These are phyloP conservation scores for Ganoderma meredithae DNA, from an alignment of 1,284 basidiomycete genomes.

Conservation along the genomic window DNA sequence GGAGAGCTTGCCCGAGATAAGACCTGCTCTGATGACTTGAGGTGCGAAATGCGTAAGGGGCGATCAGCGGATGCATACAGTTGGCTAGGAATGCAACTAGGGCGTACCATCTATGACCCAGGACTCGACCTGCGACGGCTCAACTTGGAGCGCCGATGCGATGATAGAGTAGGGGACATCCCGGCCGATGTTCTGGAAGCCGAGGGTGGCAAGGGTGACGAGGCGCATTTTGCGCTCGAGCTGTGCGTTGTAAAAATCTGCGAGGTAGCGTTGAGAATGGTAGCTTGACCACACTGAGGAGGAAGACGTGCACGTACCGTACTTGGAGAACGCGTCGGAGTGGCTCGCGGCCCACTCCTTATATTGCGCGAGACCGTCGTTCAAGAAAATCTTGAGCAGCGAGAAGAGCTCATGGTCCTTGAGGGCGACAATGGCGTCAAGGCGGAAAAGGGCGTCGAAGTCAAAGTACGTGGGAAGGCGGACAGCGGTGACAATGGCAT, in stretches of 20 bases:
- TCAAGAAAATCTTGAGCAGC: conserved; percentile 78
- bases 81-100: conserved; percentile 7
- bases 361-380: conserved; percentile 70
- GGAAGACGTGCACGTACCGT: conserved; percentile 55
- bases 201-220: conserved; percentile 81
- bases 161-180: conserved; percentile 81
- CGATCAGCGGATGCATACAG: not conserved
- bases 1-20: conserved; percentile 86
- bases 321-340: conserved; percentile 58
- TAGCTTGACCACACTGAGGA: too few relatives aligned
- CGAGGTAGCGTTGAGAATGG: too few relatives aligned
- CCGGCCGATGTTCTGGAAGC: conserved; percentile 78
- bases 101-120: conserved; percentile 91
- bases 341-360: conserved; percentile 68
- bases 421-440: conserved; percentile 75
- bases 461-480: conserved; percentile 78
- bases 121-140: conserved; percentile 79
- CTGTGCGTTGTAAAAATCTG: conserved; percentile 60
- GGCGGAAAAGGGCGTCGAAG: conserved; percentile 82
- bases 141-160: conserved; percentile 73
- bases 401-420: conserved; percentile 74
- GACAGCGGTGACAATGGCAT: conserved; percentile 72
- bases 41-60: conserved; percentile 3
- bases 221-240: conserved; percentile 87
- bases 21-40: conserved; percentile 84